Evolutionary conservation across 176 grass and related monocot species (phyloP).

Genomic region (Bromus sterilis): DNA sequence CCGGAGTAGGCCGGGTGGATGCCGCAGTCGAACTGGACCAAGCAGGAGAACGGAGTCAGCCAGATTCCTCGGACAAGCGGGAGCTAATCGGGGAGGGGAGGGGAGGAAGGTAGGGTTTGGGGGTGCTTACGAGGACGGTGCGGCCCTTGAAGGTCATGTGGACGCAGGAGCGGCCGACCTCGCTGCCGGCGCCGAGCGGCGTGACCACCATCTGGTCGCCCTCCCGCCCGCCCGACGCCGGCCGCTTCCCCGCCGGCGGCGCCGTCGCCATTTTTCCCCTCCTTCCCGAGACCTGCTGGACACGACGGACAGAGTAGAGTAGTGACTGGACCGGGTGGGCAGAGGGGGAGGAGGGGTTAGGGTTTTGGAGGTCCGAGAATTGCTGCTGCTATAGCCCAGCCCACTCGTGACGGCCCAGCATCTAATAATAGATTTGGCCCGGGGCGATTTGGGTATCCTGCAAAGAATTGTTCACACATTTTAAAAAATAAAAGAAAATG

Average conservation of each 20-base stretch:
- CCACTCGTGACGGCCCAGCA: too few relatives aligned
- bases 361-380: too few relatives aligned
- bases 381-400: too few relatives aligned
- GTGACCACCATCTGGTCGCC: slow-evolving; percentile 70
- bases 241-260: slow-evolving; percentile 18
- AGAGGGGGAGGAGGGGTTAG: too few relatives aligned
- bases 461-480: too few relatives aligned
- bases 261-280: background rate
- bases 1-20: slow-evolving; percentile 93
- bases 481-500: too few relatives aligned
- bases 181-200: slow-evolving; percentile 86
- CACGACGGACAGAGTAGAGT: too few relatives aligned
- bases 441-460: too few relatives aligned
- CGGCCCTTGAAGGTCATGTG: slow-evolving; percentile 91
- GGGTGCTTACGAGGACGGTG: slow-evolving; percentile 47
- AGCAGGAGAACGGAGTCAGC: background rate
- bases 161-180: slow-evolving; percentile 96
- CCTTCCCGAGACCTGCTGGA: too few relatives aligned
- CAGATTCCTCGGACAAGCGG: background rate
- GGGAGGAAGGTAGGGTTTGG: background rate
- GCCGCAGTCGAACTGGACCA: slow-evolving; percentile 24
- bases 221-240: slow-evolving; percentile 37
- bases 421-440: too few relatives aligned
- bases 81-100: background rate
- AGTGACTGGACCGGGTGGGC: too few relatives aligned